phyloP scores from a whole-genome alignment of 1,284 basidiomycete species.

The Cryptococcus wingfieldii region DNA sequence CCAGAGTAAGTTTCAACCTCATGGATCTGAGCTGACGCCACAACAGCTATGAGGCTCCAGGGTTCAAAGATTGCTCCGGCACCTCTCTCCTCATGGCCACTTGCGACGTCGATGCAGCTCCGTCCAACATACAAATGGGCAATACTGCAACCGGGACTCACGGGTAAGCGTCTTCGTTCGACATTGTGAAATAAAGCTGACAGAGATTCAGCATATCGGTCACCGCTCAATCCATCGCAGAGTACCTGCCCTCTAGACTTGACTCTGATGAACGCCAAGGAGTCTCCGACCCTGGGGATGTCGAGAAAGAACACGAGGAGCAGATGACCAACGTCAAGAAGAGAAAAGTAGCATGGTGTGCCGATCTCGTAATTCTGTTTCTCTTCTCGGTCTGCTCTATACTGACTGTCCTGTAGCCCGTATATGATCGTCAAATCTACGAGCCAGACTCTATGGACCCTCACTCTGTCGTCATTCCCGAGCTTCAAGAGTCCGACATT shows the following conservation, averaged over 20 bases:
- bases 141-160: constrained; percentile 12
- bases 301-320: background rate
- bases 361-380: background rate
- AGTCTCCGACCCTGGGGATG: background rate
- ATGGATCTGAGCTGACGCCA: background rate
- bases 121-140: background rate
- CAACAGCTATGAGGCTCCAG: constrained; percentile 18
- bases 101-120: constrained; percentile 5
- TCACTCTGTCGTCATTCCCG: background rate
- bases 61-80: constrained; percentile 7
- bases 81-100: constrained; percentile 13
- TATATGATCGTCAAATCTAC: constrained; percentile 6
- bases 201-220: constrained; percentile 2
- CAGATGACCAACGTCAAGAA: background rate
- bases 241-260: background rate
- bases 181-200: background rate
- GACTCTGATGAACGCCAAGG: background rate
- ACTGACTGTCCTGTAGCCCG: constrained; percentile 1
- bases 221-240: constrained; percentile 3
- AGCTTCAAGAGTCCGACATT: background rate
- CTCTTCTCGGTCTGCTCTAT: background rate
- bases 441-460: constrained; percentile 1
- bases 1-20: constrained; percentile 11
- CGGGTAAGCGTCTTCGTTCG: constrained; percentile 9
- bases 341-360: constrained; percentile 15